These are phyloP conservation scores for Gynochthodes officinalis DNA, from an alignment of 257 asterid genomes.

Conservation along the genomic window DNA sequence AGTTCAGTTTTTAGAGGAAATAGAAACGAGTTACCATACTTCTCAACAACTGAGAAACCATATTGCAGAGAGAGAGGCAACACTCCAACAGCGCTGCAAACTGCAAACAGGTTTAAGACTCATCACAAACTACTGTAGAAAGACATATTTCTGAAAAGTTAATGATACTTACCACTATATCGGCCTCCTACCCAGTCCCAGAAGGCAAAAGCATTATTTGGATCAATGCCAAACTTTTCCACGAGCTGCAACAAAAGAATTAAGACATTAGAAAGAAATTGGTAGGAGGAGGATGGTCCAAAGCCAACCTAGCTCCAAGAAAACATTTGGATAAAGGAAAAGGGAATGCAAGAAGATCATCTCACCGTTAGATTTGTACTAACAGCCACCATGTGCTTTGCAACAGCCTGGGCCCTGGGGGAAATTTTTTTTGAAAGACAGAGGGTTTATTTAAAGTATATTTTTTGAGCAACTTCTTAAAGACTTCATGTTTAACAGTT, in stretches of 20 bases:
- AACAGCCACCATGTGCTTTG: conserved; percentile 99
- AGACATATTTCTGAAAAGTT: conserved; percentile 15
- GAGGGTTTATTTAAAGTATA: not conserved
- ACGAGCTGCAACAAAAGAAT: conserved; percentile 61
- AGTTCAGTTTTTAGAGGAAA: not conserved
- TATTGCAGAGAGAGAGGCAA: conserved; percentile 98
- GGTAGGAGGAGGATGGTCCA: not conserved
- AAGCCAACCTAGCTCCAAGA: not conserved
- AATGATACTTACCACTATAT: conserved; percentile 69
- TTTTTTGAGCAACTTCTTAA: not conserved
- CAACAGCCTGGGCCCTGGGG: conserved; percentile 85
- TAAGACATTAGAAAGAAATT: conserved; percentile 11
- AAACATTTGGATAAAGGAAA: conserved; percentile 12
- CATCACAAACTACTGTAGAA: conserved; percentile 20
- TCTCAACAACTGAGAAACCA: conserved; percentile 82
- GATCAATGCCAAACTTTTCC: conserved; percentile 97
- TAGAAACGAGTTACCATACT: conserved; percentile 48
- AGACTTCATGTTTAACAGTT: not conserved
- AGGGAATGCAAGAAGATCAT: conserved; percentile 22
- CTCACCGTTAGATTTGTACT: conserved; percentile 89
- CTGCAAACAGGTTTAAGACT: conserved; percentile 53
- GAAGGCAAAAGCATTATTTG: conserved; percentile 97
- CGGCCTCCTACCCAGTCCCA: conserved; percentile 99
- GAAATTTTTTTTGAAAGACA: not conserved
- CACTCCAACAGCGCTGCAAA: conserved; percentile 99